Evolutionary conservation across 768 basidiomycete genomes (phyloP).

Genomic region (Lyophyllum shimeji): DNA sequence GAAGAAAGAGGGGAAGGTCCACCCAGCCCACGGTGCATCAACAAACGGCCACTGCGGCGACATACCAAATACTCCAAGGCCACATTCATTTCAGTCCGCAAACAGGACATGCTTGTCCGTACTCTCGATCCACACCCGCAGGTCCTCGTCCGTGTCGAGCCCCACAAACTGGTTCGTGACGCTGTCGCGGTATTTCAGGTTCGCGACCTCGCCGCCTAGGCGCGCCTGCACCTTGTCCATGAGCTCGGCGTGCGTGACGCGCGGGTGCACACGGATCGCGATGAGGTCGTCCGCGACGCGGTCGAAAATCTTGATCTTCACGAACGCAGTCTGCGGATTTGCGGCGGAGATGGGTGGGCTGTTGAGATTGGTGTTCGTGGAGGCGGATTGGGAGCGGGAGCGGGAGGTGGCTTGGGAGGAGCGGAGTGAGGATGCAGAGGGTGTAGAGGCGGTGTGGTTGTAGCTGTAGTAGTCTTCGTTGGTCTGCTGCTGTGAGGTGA

Average conservation of each 20-base stretch:
- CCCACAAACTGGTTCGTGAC: slow-evolving; percentile 62
- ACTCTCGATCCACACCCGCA: slow-evolving; percentile 72
- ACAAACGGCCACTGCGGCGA: not conserved
- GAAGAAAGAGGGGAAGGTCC: not conserved
- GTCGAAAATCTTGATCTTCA: slow-evolving; percentile 99
- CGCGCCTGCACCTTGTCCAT: slow-evolving; percentile 91
- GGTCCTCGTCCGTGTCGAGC: slow-evolving; percentile 60
- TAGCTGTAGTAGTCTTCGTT: slow-evolving; percentile 25
- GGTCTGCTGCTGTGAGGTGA: slow-evolving; percentile 27
- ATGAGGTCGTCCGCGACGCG: slow-evolving; percentile 91
- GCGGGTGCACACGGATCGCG: slow-evolving; percentile 94
- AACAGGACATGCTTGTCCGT: slow-evolving; percentile 85
- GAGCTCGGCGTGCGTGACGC: slow-evolving; percentile 80
- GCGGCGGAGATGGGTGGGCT: slow-evolving; percentile 74
- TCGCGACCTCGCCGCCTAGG: slow-evolving; percentile 68
- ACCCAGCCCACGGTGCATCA: not conserved
- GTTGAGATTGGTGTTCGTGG: slow-evolving; percentile 56
- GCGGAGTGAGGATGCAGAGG: slow-evolving; percentile 48
- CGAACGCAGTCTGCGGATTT: slow-evolving; percentile 82
- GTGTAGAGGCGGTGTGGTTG: slow-evolving; percentile 30
- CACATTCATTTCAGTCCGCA: slow-evolving; percentile 51
- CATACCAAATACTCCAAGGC: not conserved
- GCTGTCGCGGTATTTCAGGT: slow-evolving; percentile 76
- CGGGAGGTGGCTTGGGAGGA: slow-evolving; percentile 52
- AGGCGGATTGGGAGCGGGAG: slow-evolving; percentile 57